Evolutionary conservation across 306 rosid genomes (phyloP).

Genomic region (Arachis stenosperma): DNA sequence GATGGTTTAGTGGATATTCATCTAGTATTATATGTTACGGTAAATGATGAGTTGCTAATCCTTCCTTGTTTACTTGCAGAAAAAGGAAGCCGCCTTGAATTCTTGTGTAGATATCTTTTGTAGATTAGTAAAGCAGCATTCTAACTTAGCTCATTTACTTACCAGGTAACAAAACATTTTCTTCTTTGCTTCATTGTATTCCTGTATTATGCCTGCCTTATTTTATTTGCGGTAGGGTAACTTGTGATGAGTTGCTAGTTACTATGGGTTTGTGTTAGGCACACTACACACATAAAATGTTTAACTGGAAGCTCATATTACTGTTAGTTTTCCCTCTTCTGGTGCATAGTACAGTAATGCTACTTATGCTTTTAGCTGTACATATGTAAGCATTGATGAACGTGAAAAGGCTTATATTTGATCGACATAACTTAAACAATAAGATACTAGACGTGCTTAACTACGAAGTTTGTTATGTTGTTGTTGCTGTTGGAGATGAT

Average conservation of each 20-base stretch:
- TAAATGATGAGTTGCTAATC: constrained; percentile 35
- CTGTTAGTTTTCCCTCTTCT: constrained; percentile 28
- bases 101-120: constrained; percentile 89
- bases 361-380: constrained; percentile 22
- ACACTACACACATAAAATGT: background rate
- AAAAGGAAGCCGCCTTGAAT: constrained; percentile 98
- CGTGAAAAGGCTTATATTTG: constrained; percentile 14
- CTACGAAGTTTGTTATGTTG: constrained; percentile 17
- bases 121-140: constrained; percentile 93
- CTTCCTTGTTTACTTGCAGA: constrained; percentile 64
- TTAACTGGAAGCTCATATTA: constrained; percentile 29
- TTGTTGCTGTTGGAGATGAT: constrained; percentile 11
- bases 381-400: constrained; percentile 26
- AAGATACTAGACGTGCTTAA: constrained; percentile 17
- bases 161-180: constrained; percentile 64
- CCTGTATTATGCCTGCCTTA: constrained; percentile 14
- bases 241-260: constrained; percentile 27
- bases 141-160: constrained; percentile 90
- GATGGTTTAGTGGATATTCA: constrained; percentile 16
- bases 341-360: constrained; percentile 31
- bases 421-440: constrained; percentile 17
- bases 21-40: constrained; percentile 14
- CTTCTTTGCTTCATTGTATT: constrained; percentile 42
- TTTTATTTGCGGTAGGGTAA: constrained; percentile 30
- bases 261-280: background rate